A percentile compares a stretch with the other conserved stretches of the same genome.
Evolutionary conservation across 2,329 filamentous ascomycete species (phyloP).

Genomic region (Aspergillus luchuensis): DNA sequence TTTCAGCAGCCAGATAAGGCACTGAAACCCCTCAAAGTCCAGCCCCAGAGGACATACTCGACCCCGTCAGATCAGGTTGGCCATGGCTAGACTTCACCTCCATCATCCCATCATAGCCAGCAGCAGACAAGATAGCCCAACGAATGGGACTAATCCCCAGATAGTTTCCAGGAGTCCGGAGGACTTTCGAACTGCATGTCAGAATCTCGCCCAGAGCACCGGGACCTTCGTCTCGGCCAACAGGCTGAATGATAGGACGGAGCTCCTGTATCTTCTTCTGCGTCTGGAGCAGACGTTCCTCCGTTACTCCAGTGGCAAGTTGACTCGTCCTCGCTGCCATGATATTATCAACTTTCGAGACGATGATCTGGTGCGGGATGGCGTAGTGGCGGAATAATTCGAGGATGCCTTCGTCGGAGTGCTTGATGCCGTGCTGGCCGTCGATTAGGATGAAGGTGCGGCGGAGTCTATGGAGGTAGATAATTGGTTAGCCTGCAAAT

Average conservation of each 20-base stretch:
- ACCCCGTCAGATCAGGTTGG: constrained; percentile 8
- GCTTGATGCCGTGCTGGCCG: constrained; percentile 63
- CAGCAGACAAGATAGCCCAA: constrained; percentile 65
- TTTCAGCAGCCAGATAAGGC: neutral
- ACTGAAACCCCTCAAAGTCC: neutral
- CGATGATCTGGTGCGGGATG: constrained; percentile 65
- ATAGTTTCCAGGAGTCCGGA: constrained; percentile 48
- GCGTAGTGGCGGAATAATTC: constrained; percentile 57
- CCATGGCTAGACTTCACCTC: constrained; percentile 23
- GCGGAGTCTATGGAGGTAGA: constrained; percentile 47
- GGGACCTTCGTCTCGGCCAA: constrained; percentile 41
- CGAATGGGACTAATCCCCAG: constrained; percentile 64
- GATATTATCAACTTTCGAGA: constrained; percentile 67
- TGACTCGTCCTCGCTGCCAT: constrained; percentile 40
- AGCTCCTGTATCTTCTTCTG: constrained; percentile 43
- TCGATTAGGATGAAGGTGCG: constrained; percentile 68
- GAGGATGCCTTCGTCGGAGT: constrained; percentile 61
- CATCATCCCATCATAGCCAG: constrained; percentile 54
- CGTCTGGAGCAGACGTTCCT: constrained; percentile 36
- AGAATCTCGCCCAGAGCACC: constrained; percentile 61
- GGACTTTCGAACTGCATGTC: constrained; percentile 57
- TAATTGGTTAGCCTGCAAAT: neutral
- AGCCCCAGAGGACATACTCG: constrained; percentile 1
- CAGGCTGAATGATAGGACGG: constrained; percentile 46
- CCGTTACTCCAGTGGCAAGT: constrained; percentile 34